Percentiles rank a stretch among this genome's conserved stretches.
phyloP scores from a whole-genome alignment of 108 stramenopile species.

The Cyclotella baltica region DNA sequence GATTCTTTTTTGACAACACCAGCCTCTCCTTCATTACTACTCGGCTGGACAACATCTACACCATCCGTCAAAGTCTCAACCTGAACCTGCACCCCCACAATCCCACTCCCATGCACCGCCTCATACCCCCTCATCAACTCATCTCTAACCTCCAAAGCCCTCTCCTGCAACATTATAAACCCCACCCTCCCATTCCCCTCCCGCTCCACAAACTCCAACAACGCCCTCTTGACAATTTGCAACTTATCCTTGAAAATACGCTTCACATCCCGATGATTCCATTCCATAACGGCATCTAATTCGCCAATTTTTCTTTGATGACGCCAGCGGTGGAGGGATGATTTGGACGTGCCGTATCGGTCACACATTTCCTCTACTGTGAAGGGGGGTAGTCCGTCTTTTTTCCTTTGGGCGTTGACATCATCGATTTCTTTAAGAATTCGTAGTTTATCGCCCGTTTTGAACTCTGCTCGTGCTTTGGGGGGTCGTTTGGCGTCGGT shows the following conservation, averaged over 20 bases:
- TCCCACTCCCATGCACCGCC: neutral
- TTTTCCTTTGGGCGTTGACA: constrained; percentile 10
- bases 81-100: neutral
- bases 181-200: neutral
- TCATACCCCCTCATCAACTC: constrained; percentile 34
- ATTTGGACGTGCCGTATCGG: constrained; percentile 38
- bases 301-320: constrained; percentile 26
- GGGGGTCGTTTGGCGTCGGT: neutral
- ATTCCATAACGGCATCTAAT: constrained; percentile 18
- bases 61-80: neutral
- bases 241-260: constrained; percentile 38
- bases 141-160: constrained; percentile 28
- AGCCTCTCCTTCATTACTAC: no score
- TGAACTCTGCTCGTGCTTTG: constrained; percentile 42
- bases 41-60: neutral
- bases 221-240: constrained; percentile 13
- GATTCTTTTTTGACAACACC: neutral
- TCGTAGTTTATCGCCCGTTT: constrained; percentile 29
- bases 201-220: constrained; percentile 18
- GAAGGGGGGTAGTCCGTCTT: neutral
- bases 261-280: constrained; percentile 15
- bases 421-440: constrained; percentile 33
- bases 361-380: constrained; percentile 40
- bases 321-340: constrained; percentile 42
- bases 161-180: constrained; percentile 22